Base-by-base conservation (phyloP, 495 filamentous ascomycete species). In the Geoglossum glabrum region DNA sequence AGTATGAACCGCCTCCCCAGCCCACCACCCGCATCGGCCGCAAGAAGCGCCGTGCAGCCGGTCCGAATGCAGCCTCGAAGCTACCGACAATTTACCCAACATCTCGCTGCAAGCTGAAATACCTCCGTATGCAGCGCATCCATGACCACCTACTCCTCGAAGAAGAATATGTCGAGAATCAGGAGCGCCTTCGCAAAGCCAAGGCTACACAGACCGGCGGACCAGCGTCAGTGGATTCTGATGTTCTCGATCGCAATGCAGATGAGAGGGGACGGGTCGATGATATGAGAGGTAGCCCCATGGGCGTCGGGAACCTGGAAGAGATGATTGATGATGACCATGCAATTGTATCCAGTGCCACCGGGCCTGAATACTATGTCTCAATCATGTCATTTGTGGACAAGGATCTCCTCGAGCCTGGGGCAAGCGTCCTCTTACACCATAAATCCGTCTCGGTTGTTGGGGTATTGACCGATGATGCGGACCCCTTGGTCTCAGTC, bases 341-440 rank as follows among this genome's bases (percentile, higher is more conserved):
- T 66, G 92, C 92, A 59, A 99, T 99, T 65, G 93, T 99, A 45
- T 95, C 87, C 10, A 95, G 87, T 68, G 90, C 93, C 3, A 96
- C 93, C 13, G 92, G 92, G 0, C 93, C 92, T 1, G 92, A 99
- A 69, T 99, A 96, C 74, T 99, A 99, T 68, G 92, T 99, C 59
- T 95, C 89, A 55, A 99, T 99, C 77, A 99, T 99, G 92, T 96
- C 90, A 43, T 99, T 99, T 64, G 92, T 99, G 40, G 92, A 99
- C 74, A 99, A 99, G 72, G 92, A 99, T 65, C 78, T 99, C 11
- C 80, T 99, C 17, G 92, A 99, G 69, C 92, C 92, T 5, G 92
- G 92, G 56, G 90, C 92, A 19, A 95, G 87, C 65, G 90, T 99
- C 59, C 74, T 99, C 30, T 74, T 99, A 50, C 92, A 99, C 65